Conservation (phyloP, 768 basidiomycete genomes). For the Astraeus odoratus region DNA sequence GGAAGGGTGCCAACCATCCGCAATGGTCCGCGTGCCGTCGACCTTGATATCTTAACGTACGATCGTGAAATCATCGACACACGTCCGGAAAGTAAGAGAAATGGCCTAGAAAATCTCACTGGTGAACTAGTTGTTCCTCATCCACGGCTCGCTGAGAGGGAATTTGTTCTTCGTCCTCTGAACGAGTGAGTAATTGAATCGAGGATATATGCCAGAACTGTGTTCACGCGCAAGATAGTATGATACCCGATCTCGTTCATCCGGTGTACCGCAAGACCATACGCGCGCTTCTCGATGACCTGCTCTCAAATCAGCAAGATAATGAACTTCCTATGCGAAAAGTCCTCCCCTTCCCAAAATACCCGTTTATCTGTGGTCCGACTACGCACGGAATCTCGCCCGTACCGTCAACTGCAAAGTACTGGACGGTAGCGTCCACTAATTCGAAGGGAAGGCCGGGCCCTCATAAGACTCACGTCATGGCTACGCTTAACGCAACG, state of each 20-base stretch:
- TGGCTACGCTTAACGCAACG: conserved; percentile 90
- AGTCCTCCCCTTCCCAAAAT: conserved; percentile 68
- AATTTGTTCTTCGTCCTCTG: conserved; percentile 87
- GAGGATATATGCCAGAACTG: background rate
- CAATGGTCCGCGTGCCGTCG: conserved; percentile 85
- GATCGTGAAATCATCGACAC: conserved; percentile 56
- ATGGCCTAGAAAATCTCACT: conserved; percentile 62
- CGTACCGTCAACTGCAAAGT: conserved; percentile 16
- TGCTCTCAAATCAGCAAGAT: conserved; percentile 26
- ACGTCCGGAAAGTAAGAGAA: conserved; percentile 33
- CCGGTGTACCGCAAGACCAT: conserved; percentile 49
- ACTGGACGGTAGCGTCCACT: conserved; percentile 21
- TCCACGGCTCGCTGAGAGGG: conserved; percentile 70
- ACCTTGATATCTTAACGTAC: conserved; percentile 83
- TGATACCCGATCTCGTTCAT: conserved; percentile 70
- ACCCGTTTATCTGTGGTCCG: conserved; percentile 29
- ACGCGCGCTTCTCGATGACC: conserved; percentile 35
- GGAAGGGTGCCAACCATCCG: conserved; percentile 75
- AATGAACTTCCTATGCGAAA: conserved; percentile 50
- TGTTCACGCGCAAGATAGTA: conserved; percentile 37
- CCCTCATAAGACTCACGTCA: conserved; percentile 53
- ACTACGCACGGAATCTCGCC: conserved; percentile 4
- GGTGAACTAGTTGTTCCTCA: conserved; percentile 84
- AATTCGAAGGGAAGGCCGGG: conserved; percentile 8
- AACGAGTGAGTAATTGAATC: conserved; percentile 53